Conservation (phyloP, 148 eudicot species). For the Diospyros kaki region DNA sequence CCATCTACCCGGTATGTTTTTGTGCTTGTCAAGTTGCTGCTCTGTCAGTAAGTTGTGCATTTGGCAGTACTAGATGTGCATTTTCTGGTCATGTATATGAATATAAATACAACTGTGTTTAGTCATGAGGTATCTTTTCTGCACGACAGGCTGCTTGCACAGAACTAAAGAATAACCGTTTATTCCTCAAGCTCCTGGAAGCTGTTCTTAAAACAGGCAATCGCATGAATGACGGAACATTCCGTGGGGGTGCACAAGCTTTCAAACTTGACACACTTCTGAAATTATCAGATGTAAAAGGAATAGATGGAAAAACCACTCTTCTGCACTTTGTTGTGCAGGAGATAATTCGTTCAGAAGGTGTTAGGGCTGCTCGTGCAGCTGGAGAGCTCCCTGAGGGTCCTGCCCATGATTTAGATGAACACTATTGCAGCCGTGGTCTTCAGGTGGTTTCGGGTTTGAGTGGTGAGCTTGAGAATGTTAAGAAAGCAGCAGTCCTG, state of each 20-base stretch:
- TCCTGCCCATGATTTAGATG: slow-evolving; percentile 43
- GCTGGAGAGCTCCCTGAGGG: slow-evolving; percentile 42
- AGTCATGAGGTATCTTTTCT: not conserved
- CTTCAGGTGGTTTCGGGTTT: slow-evolving; percentile 69
- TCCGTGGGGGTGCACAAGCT: slow-evolving; percentile 77
- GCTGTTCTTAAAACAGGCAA: slow-evolving; percentile 84
- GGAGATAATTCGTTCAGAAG: slow-evolving; percentile 77
- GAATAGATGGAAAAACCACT: slow-evolving; percentile 75
- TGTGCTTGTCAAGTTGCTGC: not conserved
- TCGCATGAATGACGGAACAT: slow-evolving; percentile 79
- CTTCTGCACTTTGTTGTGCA: slow-evolving; percentile 77
- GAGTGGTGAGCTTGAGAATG: slow-evolving; percentile 61
- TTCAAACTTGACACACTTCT: slow-evolving; percentile 73
- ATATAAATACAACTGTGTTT: not conserved
- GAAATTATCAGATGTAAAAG: slow-evolving; percentile 74
- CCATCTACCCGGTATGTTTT: not conserved
- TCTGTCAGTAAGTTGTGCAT: not conserved
- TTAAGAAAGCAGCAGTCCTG: slow-evolving; percentile 62
- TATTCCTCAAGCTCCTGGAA: slow-evolving; percentile 77
- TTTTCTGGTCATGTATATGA: not conserved
- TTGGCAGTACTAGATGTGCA: slow-evolving; percentile 4
- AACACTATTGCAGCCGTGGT: slow-evolving; percentile 55
- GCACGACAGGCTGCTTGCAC: slow-evolving; percentile 61
- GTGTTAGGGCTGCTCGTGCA: slow-evolving; percentile 61
- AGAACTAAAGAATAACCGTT: slow-evolving; percentile 58